Percentiles rank a stretch among this genome's conserved stretches.
Conservation (phyloP, 176 grass and related monocot species). For the Rhipidocladum racemiflorum region DNA sequence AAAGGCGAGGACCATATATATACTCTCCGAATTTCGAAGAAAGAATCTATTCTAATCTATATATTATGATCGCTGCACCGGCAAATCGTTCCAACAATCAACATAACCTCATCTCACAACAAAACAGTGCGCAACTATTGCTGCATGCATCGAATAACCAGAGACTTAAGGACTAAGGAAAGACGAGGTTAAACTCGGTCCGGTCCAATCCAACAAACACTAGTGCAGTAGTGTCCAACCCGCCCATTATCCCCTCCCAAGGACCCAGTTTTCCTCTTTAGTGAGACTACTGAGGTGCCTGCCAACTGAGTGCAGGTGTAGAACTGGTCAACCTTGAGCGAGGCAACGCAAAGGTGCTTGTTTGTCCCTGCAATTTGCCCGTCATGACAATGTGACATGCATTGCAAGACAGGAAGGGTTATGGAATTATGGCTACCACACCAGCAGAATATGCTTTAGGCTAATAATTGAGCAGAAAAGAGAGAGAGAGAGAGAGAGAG, state of each 20-base stretch:
- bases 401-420: conserved; percentile 35
- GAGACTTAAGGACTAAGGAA: conserved; percentile 65
- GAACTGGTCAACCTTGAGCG: conserved; percentile 14
- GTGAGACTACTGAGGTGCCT: conserved; percentile 22
- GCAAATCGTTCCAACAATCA: background rate
- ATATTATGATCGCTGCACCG: background rate
- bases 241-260: conserved; percentile 37
- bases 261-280: conserved; percentile 43
- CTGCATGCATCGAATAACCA: conserved; percentile 19
- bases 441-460: conserved; percentile 45
- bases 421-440: conserved; percentile 42
- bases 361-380: conserved; percentile 34
- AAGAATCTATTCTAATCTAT: background rate
- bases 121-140: background rate
- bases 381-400: conserved; percentile 30
- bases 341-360: conserved; percentile 24
- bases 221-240: conserved; percentile 50
- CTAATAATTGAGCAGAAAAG: conserved; percentile 51
- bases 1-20: background rate
- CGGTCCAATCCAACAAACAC: conserved; percentile 52
- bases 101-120: background rate
- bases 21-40: conserved; percentile 11
- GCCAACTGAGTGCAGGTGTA: conserved; percentile 35
- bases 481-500: conserved; percentile 46
- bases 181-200: conserved; percentile 29